phyloP scores from a whole-genome alignment of 2,329 filamentous ascomycete genomes.

The Colletotrichum limetticola region DNA sequence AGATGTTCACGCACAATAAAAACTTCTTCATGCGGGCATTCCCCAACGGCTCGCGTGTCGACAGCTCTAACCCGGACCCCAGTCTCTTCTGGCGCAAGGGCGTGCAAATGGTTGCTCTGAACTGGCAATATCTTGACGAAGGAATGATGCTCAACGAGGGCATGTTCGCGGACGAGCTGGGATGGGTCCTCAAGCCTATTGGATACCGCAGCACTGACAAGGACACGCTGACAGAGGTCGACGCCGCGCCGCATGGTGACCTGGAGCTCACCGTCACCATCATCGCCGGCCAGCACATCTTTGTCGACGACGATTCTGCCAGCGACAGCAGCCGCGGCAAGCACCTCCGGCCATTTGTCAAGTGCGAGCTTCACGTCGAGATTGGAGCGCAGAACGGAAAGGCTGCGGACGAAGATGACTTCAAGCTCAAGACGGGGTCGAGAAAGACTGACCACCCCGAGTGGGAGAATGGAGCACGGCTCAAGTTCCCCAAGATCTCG shows the following conservation, averaged over 20 bases:
- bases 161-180: slow-evolving; percentile 90
- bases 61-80: slow-evolving; percentile 95
- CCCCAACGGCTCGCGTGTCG: slow-evolving; percentile 80
- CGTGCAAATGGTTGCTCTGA: slow-evolving; percentile 97
- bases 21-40: slow-evolving; percentile 92
- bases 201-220: slow-evolving; percentile 71
- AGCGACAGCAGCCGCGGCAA: slow-evolving; percentile 44
- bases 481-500: slow-evolving; percentile 68
- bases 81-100: slow-evolving; percentile 91
- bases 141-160: slow-evolving; percentile 97
- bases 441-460: slow-evolving; percentile 70
- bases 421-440: slow-evolving; percentile 68
- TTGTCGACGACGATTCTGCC: slow-evolving; percentile 59
- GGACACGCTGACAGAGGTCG: slow-evolving; percentile 52
- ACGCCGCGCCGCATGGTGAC: slow-evolving; percentile 59
- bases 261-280: slow-evolving; percentile 78
- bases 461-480: slow-evolving; percentile 63
- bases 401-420: slow-evolving; percentile 61
- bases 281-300: slow-evolving; percentile 80
- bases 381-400: slow-evolving; percentile 55
- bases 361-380: slow-evolving; percentile 84
- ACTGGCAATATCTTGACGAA: slow-evolving; percentile 95
- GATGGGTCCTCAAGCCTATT: slow-evolving; percentile 87
- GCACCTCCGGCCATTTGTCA: slow-evolving; percentile 76
- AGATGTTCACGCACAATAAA: slow-evolving; percentile 89